Percentiles rank a stretch among this genome's conserved stretches.
Conservation (phyloP, 192 early-diverging fungal species). For the Podila epigama region DNA sequence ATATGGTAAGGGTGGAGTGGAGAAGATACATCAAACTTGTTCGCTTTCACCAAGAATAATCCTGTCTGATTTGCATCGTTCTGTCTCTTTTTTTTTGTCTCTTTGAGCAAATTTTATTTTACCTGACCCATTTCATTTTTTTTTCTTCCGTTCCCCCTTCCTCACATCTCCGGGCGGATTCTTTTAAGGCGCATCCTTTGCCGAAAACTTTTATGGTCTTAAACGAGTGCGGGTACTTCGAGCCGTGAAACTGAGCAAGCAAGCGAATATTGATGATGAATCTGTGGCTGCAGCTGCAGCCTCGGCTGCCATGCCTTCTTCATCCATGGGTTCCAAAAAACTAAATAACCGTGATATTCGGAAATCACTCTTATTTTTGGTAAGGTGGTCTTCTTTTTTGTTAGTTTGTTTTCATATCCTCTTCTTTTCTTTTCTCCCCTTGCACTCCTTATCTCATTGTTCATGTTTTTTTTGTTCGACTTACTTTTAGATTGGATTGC, state of each 20-base stretch:
- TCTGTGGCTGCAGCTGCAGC: constrained; percentile 13
- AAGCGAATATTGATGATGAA: constrained; percentile 37
- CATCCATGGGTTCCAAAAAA: constrained; percentile 46
- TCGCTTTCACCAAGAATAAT: too few species aligned
- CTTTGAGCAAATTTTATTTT: background rate
- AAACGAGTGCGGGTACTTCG: constrained; percentile 71
- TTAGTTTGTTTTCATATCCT: background rate
- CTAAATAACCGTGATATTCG: constrained; percentile 62
- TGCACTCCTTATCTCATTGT: too few species aligned
- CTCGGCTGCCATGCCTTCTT: constrained; percentile 1
- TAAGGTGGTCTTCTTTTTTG: constrained; percentile 22
- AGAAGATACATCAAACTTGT: background rate
- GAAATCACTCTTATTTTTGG: constrained; percentile 71
- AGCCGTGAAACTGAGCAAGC: constrained; percentile 29
- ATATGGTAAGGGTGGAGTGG: constrained; percentile 62
- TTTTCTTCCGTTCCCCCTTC: background rate
- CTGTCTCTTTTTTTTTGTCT: background rate
- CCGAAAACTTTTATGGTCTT: constrained; percentile 94
- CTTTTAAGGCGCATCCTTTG: constrained; percentile 73
- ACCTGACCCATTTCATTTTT: background rate
- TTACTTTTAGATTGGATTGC: constrained; percentile 73
- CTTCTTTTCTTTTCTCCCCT: background rate
- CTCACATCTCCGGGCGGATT: background rate
- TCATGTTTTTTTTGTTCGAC: too few species aligned
- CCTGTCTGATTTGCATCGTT: too few species aligned